These are phyloP conservation scores for Herpotrichia juniperi DNA, from an alignment of 2,329 filamentous ascomycete genomes.

Conservation along the genomic window DNA sequence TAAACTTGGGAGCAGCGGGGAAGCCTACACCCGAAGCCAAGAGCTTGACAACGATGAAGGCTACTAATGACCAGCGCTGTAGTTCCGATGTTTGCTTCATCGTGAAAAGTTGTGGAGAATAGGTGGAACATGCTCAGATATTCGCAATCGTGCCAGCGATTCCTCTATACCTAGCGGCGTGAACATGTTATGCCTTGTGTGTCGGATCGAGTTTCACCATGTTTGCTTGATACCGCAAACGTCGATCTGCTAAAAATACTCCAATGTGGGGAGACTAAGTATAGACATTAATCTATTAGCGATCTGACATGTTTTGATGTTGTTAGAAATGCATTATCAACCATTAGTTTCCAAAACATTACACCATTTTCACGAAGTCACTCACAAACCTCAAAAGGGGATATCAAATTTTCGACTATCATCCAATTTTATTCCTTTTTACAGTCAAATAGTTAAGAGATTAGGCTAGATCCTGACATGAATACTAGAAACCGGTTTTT, in stretches of 20 bases:
- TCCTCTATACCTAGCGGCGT: not conserved
- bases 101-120: not conserved
- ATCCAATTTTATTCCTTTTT: too few relatives aligned
- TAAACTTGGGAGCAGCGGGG: not conserved
- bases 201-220: constrained; percentile 1
- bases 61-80: not conserved
- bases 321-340: not conserved
- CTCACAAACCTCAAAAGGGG: too few relatives aligned
- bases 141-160: not conserved
- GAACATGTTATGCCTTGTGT: not conserved
- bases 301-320: not conserved
- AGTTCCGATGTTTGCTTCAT: not conserved
- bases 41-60: not conserved
- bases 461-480: too few relatives aligned
- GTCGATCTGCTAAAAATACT: not conserved
- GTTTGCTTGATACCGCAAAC: not conserved
- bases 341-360: too few relatives aligned
- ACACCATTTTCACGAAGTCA: too few relatives aligned
- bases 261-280: not conserved
- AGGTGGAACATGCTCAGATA: not conserved
- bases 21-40: not conserved
- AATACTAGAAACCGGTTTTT: too few relatives aligned
- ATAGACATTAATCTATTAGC: not conserved
- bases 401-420: too few relatives aligned
- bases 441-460: too few relatives aligned